Evolutionary conservation across 2,329 filamentous ascomycete genomes (phyloP).

Genomic region (Coniochaeta sp.): DNA sequence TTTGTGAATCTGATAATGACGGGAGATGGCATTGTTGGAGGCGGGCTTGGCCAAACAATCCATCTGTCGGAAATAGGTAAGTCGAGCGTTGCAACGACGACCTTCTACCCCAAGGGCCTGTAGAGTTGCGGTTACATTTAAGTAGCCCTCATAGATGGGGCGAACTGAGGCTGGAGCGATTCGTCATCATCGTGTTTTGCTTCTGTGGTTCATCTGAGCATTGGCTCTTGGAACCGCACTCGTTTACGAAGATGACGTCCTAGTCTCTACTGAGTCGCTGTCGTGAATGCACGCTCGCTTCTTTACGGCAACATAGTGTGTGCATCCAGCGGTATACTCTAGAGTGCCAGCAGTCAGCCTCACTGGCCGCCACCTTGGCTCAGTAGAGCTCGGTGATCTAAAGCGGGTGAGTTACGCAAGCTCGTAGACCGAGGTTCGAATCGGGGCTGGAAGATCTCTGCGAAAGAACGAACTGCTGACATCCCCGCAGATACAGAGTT

Average conservation of each 20-base stretch:
- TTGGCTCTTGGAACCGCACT: too few relatives aligned
- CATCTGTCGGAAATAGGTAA: too few relatives aligned
- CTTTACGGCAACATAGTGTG: too few relatives aligned
- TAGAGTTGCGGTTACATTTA: neutral
- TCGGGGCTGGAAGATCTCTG: neutral
- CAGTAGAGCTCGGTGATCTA: neutral
- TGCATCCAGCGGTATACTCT: too few relatives aligned
- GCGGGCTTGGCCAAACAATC: too few relatives aligned
- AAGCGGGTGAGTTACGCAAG: neutral
- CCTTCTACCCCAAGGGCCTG: neutral
- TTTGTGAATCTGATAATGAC: too few relatives aligned
- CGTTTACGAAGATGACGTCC: neutral
- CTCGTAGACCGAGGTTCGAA: neutral
- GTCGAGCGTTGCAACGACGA: too few relatives aligned
- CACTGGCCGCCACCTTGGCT: neutral
- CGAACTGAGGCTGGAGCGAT: neutral
- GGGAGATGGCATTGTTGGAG: too few relatives aligned
- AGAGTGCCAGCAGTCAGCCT: neutral
- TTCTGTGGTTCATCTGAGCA: neutral
- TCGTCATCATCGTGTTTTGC: neutral
- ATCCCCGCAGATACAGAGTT: neutral
- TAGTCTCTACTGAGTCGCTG: too few relatives aligned
- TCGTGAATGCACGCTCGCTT: too few relatives aligned
- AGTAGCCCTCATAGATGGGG: neutral
- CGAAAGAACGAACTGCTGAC: neutral